Base-by-base conservation (phyloP, 306 rosid species). In the Dalbergia oliveri region DNA sequence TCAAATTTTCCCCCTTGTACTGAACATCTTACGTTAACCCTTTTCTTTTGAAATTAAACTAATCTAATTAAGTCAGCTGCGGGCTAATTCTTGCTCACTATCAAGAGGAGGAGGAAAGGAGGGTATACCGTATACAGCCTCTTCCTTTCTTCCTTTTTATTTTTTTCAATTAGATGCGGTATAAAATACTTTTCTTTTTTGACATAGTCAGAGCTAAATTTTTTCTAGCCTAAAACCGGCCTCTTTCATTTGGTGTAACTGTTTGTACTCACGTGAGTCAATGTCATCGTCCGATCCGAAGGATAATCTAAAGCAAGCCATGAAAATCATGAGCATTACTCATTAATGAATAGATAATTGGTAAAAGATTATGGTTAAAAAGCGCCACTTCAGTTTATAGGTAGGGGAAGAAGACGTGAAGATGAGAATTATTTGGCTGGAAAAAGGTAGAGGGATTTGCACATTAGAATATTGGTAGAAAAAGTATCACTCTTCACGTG, bases 401-500 rank as follows among this genome's bases (percentile, higher is more conserved):
- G 16, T 19, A 18, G 35, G 19, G 9, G 33, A 7, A 50, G 47
- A 9, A 31, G 62, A n/a, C 14, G 31, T 26, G 45, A 49, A 9
- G 13, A 11, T 11, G 72, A 66, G 54, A 41, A 21, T n/a, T 60
- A 10, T 66, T 66, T 31, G 14, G 57, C 57, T 45, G 57, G 37
- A 45, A 19, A 63, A 66, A 23, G 58, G 58, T 19, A 4, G 60
- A 14, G 13, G 23, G 4, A 26, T n/a, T 34, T 14, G 33, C 45
- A 11, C 60, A 34, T 62, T 63, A 34, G n/a, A 2, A 16, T 64
- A 64, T n/a, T 45, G 19, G 12, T 45, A 45, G 50, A 63, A 76
- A 49, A 63, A 12, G 16, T 31, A 61, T 10, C 15, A 13, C 49
- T 44, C 13, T 19, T 78, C 86, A 75, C 72, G 44, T 78, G 86